Evolutionary conservation across 306 rosid species (phyloP).

Genomic region (Pyrus betulifolia): DNA sequence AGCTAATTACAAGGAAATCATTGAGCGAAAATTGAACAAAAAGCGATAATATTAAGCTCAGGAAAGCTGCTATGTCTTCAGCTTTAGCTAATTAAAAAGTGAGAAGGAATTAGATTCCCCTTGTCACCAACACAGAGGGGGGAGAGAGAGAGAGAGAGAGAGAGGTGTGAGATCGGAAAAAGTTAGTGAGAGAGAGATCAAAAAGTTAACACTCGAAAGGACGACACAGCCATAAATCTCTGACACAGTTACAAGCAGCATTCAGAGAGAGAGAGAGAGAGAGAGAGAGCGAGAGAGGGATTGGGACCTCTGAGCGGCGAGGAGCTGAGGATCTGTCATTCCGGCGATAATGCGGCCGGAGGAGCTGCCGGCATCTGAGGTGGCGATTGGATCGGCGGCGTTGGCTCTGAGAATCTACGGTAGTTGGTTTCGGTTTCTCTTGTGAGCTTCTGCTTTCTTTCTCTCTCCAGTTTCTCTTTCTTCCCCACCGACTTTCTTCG

Average conservation of each 20-base stretch:
- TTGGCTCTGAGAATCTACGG: not conserved
- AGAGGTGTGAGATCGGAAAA: constrained; percentile 20
- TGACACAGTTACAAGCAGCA: constrained; percentile 13
- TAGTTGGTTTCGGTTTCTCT: constrained; percentile 2
- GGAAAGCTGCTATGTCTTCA: constrained; percentile 21
- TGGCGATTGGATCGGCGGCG: constrained; percentile 11
- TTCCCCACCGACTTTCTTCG: constrained; percentile 33
- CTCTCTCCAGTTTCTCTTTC: not conserved
- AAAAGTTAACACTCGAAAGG: constrained; percentile 2
- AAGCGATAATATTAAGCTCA: constrained; percentile 21
- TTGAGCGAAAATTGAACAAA: constrained; percentile 7
- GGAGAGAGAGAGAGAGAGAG: not conserved
- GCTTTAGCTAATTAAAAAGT: constrained; percentile 12
- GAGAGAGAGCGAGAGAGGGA: constrained; percentile 5
- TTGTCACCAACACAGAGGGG: constrained; percentile 15
- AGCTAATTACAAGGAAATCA: not conserved
- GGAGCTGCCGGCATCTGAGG: constrained; percentile 17
- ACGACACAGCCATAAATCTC: constrained; percentile 4
- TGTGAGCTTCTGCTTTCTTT: not conserved
- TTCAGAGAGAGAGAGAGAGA: not conserved
- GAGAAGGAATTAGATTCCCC: constrained; percentile 25
- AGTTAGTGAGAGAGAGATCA: constrained; percentile 10
- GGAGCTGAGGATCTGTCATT: constrained; percentile 16
- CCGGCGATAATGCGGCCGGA: constrained; percentile 12
- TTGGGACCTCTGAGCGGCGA: constrained; percentile 12